Evolutionary conservation across 495 filamentous ascomycete genomes (phyloP), one percentile per base, ranked within the genome.

Genomic region (Darksidea phi): DNA sequence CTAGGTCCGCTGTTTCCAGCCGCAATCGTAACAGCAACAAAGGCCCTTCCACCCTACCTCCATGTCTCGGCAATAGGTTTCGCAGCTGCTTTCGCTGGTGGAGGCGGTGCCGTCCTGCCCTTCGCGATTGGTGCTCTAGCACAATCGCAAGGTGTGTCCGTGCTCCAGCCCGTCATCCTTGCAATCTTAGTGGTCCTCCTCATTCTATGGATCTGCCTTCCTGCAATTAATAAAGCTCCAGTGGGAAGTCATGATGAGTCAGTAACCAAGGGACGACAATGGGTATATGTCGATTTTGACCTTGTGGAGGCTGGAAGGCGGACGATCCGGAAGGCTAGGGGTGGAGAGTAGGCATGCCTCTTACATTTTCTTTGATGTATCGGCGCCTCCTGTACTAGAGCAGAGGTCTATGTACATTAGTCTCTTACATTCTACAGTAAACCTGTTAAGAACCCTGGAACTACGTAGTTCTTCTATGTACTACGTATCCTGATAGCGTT

Each of bases 91-190:
- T 85, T 91, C 72, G 90, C 90, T 1, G 86, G 88, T 1, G 82
- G 82, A 6, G 90, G 90, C 0, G 90, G 88, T 1, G 88, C 89
- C 0, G 68, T 91, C 15, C 82, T 95, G 43, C 90, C 90, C 1
- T 95, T 95, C 69, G 87, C 82, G 0, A 87, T 95, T 1, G 90
- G 90, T 1, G 88, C 88, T 0, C 85, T 93, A 71, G 90, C 89
- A 6, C 85, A 93, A 70, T 82, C 80, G 17, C 86, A 82, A 70
- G 90, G 90, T 13, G 89, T 93, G 10, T 72, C 83, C 66, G 87
- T 90, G 15, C 63, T 92, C 65, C 88, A 90, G 74, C 89, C 89
- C 7, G 82, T 91, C 62, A 79, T 86, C 51, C 74, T 93, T 70
- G 86, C 80, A 17, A 70, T 92, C 38, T 76, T 90, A 15, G 81